These are phyloP conservation scores for Hygrophorus pudorinus DNA, from an alignment of 768 basidiomycete species.

Conservation along the genomic window DNA sequence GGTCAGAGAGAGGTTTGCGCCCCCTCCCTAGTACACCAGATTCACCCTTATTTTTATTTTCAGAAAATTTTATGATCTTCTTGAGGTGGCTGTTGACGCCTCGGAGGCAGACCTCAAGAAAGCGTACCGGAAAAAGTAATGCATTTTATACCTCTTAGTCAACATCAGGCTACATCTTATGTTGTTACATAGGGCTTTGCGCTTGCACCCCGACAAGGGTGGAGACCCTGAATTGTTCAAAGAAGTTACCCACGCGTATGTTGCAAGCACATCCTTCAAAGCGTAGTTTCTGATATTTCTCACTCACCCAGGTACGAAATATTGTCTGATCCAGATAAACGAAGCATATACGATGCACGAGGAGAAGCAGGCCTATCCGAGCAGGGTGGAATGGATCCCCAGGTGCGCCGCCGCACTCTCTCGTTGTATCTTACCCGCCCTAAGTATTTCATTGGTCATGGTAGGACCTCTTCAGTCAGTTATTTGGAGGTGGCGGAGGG, in stretches of 20 bases:
- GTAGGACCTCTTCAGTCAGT: slow-evolving; percentile 92
- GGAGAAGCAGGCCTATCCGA: slow-evolving; percentile 89
- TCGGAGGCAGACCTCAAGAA: slow-evolving; percentile 87
- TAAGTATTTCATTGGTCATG: slow-evolving; percentile 7
- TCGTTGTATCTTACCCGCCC: not conserved
- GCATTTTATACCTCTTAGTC: slow-evolving; percentile 2
- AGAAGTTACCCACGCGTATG: slow-evolving; percentile 91
- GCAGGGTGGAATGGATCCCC: slow-evolving; percentile 91
- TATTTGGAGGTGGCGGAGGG: slow-evolving; percentile 72
- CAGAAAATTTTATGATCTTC: slow-evolving; percentile 89
- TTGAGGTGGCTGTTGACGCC: slow-evolving; percentile 73
- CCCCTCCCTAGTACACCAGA: not conserved
- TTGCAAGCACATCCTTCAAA: slow-evolving; percentile 13
- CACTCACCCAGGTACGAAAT: slow-evolving; percentile 67
- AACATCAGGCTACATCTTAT: slow-evolving; percentile 6
- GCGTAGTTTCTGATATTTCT: slow-evolving; percentile 2
- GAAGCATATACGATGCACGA: slow-evolving; percentile 74
- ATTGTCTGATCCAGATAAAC: slow-evolving; percentile 79
- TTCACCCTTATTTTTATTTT: not conserved
- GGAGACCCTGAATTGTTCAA: slow-evolving; percentile 97
- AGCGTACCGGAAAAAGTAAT: slow-evolving; percentile 88
- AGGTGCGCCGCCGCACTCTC: slow-evolving; percentile 35
- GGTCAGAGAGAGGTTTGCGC: slow-evolving; percentile 6
- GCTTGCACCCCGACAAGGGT: slow-evolving; percentile 88
- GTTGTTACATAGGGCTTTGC: slow-evolving; percentile 49